These are phyloP conservation scores for Centaurea solstitialis DNA, from an alignment of 129 eudicot species.

Conservation along the genomic window DNA sequence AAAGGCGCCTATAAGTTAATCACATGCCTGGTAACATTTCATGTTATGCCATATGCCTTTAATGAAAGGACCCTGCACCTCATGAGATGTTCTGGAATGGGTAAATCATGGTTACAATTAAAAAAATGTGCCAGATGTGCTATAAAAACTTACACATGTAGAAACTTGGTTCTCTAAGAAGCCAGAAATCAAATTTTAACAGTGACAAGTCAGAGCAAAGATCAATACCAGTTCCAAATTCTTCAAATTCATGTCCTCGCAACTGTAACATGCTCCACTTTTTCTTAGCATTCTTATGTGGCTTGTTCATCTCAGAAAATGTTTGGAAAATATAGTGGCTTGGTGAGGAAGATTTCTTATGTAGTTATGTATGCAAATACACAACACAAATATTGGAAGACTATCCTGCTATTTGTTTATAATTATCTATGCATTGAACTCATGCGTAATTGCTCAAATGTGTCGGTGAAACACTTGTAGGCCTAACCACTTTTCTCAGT, in stretches of 20 bases:
- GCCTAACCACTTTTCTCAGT: neutral
- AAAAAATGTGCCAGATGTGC: neutral
- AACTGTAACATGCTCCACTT: neutral
- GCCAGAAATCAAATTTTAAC: too few species aligned
- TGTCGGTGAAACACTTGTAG: neutral
- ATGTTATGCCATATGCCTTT: neutral
- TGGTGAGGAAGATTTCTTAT: too few species aligned
- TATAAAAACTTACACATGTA: neutral
- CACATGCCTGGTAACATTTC: neutral
- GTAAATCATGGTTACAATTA: neutral
- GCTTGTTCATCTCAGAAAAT: neutral
- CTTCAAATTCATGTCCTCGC: too few species aligned
- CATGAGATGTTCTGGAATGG: neutral
- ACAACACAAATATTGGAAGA: too few species aligned
- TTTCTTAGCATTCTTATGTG: neutral
- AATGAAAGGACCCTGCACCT: neutral
- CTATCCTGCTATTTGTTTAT: too few species aligned
- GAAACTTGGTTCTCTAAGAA: neutral
- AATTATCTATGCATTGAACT: neutral
- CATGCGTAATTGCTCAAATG: neutral
- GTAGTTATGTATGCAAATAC: too few species aligned
- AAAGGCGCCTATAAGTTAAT: neutral
- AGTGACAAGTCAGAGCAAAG: neutral
- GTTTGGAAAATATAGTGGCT: neutral
- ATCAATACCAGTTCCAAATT: neutral